Base-by-base conservation (phyloP, 768 basidiomycete genomes). In the Megacollybia marginata region DNA sequence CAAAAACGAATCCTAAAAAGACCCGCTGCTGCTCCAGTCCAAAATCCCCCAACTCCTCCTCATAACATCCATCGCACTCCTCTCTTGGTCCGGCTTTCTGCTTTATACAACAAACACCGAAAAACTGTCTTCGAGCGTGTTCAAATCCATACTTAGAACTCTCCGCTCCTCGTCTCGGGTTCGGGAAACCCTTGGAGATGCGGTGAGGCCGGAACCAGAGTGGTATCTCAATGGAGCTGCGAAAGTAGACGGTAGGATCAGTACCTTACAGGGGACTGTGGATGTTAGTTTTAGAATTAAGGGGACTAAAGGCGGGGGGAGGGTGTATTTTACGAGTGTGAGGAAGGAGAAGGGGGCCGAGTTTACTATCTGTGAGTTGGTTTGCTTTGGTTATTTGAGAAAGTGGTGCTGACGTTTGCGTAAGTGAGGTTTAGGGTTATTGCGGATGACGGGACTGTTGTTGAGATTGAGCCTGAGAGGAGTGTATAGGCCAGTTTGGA, bases 281-380 rank as follows among this genome's bases (percentile, higher is more conserved):
- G 78, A 80, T 55, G 59, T 80, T 45, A 76, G 75, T 50, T 77
- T 78, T 57, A 69, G 76, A 15, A 55, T 80, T 3, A 79, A 75
- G 53, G 78, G 78, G 1, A 71, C 75, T 42, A 69, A 64, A 60
- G 69, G 78, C 71, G 64, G 72, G 15, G 79, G 79, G 9, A 81
- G 77, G 12, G 58, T 81, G 1, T 80, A 81, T 56, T 81, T 81
- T 59, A 80, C 79, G 5, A 79, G 78, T 54, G 74, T 82, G 42
- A 69, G 79, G 20, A 71, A 69, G 56, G 69, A 60, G 2, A 79
- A 78, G 50, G 78, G 76, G 16, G 65, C 71, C 19, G 64, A 63
- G 0, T 80, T 79, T 57, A 69, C 65, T 13, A 73, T 73, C 1
- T 52, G 76, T 80, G 53, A 48, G 72, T 66, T n/a, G n/a, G n/a